Base-by-base conservation (phyloP, 169 alveolate species). In the Eimeria sp. region DNA sequence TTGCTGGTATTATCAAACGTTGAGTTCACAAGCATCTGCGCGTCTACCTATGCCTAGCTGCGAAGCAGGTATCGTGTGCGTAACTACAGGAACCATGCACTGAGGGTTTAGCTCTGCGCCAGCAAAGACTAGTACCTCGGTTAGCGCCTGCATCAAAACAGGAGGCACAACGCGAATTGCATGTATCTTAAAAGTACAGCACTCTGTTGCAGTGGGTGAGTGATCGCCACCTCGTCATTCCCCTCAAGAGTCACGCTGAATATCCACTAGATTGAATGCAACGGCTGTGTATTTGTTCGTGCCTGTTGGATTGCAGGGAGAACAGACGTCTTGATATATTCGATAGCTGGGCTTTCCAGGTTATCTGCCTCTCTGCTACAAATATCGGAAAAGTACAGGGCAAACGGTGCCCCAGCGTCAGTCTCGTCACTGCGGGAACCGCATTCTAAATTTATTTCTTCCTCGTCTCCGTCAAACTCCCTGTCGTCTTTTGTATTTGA, bases 251-350 rank as follows among this genome's bases (percentile, higher is more conserved):
- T 43, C 45, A 45, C 0, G 34, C 67, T 78, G 67, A 49, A 45
- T 47, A 67, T 0, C 18, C 40, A 40, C 88, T 78, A 45, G 20
- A 25, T 51, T 78, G 65, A 13, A 18, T 40, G 83, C 88, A 4
- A 45, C 40, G 58, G 45, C 65, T 18, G 40, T 78, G 88, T 18
- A 49, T 30, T 45, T 43, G 63, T 25, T 78, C 88, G 47, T 78
- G 88, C 88, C 88, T 78, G 88, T 43, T 78, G 88, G 67, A 78
- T 43, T 78, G 88, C 45, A 18, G 88, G 88, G 13, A 78, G 88
- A 49, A 78, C 63, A 43, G 58, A 43, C 67, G 47, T 49, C 63
- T 78, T 78, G 5, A 78, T 20, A 51, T 78, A 78, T 78, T 78
- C 88, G 16, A 78, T 16, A 22, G 45, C 5, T 9, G 88, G 88